These are phyloP conservation scores for Eucalyptus grandis DNA, from an alignment of 345 rosid species.

Conservation along the genomic window DNA sequence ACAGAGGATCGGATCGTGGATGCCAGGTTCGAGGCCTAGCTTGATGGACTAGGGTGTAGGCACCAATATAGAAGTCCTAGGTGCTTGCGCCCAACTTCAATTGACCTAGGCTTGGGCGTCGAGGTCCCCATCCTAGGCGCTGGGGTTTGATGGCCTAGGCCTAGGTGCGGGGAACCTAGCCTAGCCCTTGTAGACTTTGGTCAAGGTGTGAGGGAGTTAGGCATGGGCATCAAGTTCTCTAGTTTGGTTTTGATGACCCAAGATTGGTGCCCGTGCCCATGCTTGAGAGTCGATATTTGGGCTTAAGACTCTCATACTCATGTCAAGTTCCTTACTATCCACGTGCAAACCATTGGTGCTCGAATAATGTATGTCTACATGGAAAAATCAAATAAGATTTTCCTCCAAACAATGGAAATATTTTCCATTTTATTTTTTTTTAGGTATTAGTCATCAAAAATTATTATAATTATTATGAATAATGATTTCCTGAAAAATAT, in stretches of 20 bases:
- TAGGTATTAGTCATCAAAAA: too few species aligned
- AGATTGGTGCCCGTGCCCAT: too few species aligned
- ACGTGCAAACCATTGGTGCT: fast-evolving
- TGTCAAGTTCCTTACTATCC: fast-evolving
- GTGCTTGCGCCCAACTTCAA: too few species aligned
- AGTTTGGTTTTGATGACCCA: too few species aligned
- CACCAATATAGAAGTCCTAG: fast-evolving
- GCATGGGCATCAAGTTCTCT: fast-evolving
- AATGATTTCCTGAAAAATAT: too few species aligned
- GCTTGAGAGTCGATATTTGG: fast-evolving
- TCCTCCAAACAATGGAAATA: too few species aligned
- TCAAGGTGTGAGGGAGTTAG: fast-evolving
- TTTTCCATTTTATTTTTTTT: too few species aligned
- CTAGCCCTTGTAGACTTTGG: too few species aligned
- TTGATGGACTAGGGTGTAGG: fast-evolving
- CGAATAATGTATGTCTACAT: fast-evolving
- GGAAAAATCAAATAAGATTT: too few species aligned
- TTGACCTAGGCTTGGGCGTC: too few species aligned
- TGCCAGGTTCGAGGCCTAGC: fast-evolving
- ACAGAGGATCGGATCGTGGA: fast-evolving
- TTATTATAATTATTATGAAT: too few species aligned
- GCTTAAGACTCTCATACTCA: fast-evolving
- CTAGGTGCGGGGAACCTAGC: too few species aligned
- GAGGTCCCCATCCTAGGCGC: fast-evolving
- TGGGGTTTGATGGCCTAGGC: fast-evolving